phyloP scores from a whole-genome alignment of 2,329 filamentous ascomycete species.

The Trichoderma breve region DNA sequence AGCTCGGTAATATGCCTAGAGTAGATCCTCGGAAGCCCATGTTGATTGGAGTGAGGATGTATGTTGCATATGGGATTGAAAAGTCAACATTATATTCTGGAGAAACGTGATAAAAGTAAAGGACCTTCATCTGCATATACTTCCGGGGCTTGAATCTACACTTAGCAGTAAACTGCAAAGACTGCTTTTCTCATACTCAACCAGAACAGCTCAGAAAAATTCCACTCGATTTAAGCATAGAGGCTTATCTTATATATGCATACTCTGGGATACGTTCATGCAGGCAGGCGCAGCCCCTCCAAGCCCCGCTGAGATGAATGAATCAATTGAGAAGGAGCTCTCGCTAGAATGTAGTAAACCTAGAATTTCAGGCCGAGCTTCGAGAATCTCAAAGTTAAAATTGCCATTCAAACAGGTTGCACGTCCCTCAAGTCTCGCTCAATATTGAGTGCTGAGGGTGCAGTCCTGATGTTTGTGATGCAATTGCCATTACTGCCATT shows the following conservation, averaged over 20 bases:
- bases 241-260: neutral
- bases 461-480: neutral
- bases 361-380: conserved; percentile 6
- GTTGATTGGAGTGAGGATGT: accelerated
- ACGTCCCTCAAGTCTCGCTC: neutral
- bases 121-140: neutral
- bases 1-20: neutral
- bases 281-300: neutral
- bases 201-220: neutral
- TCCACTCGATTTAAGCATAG: neutral
- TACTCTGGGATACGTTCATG: neutral
- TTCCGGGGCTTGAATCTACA: neutral
- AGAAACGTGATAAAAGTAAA: neutral
- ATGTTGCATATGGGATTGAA: no score
- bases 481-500: neutral
- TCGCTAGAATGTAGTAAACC: neutral
- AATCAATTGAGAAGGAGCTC: neutral
- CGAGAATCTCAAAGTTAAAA: neutral
- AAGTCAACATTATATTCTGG: no score
- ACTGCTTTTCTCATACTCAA: neutral
- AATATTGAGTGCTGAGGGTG: neutral
- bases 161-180: accelerated
- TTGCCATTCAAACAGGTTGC: neutral
- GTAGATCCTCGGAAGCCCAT: neutral
- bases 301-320: neutral